phyloP scores from a whole-genome alignment of 2,329 filamentous ascomycete genomes.

The Colletotrichum eleusines region DNA sequence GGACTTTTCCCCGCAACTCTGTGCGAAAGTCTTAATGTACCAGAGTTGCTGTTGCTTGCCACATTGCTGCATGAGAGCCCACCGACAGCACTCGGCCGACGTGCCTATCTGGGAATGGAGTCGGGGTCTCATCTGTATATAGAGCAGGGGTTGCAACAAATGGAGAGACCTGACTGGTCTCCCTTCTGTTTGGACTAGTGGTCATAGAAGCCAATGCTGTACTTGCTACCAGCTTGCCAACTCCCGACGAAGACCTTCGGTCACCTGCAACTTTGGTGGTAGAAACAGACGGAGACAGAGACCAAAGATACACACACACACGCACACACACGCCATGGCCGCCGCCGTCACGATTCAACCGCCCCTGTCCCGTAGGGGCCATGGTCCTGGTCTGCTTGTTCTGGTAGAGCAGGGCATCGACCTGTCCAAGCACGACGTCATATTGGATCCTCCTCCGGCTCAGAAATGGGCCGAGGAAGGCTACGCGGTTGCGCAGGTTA shows the following conservation, averaged over 20 bases:
- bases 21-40: neutral
- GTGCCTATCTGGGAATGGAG: slow-evolving; percentile 34
- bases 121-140: slow-evolving; percentile 15
- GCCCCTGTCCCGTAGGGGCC: slow-evolving; percentile 49
- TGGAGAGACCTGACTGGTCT: slow-evolving; percentile 26
- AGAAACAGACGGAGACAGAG: neutral
- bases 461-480: slow-evolving; percentile 82
- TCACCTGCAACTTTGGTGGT: neutral
- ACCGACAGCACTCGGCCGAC: slow-evolving; percentile 17
- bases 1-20: neutral
- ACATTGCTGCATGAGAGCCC: neutral
- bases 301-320: neutral
- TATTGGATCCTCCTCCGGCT: slow-evolving; percentile 58
- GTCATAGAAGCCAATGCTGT: neutral
- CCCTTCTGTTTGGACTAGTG: neutral
- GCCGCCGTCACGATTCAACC: slow-evolving; percentile 42
- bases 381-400: slow-evolving; percentile 51
- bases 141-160: slow-evolving; percentile 34
- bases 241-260: neutral
- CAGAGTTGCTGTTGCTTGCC: neutral
- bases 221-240: neutral
- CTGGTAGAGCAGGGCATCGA: slow-evolving; percentile 40
- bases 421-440: slow-evolving; percentile 37
- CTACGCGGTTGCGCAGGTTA: slow-evolving; percentile 70
- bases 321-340: slow-evolving; percentile 6